Evolutionary conservation across 257 asterid genomes (phyloP).

Genomic region (Nicotiana benthamiana): DNA sequence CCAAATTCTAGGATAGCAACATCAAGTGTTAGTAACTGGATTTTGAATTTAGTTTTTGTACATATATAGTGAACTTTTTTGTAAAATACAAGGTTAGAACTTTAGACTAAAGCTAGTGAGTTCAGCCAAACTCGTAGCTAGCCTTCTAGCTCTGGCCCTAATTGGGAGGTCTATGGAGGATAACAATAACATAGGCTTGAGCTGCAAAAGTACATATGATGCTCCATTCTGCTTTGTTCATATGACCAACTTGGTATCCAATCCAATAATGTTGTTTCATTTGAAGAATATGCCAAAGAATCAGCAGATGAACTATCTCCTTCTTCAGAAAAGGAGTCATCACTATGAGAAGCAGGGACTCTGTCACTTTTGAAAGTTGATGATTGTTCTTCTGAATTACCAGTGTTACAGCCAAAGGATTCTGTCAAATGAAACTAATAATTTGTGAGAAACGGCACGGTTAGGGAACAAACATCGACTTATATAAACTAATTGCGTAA

Average conservation of each 20-base stretch:
- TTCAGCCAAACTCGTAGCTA: too few species aligned
- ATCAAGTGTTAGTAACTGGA: too few species aligned
- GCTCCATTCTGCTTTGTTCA: constrained; percentile 5
- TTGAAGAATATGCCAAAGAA: constrained; percentile 19
- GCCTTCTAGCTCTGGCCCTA: too few species aligned
- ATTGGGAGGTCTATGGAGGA: background rate
- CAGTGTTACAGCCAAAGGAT: background rate
- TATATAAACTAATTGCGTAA: too few species aligned
- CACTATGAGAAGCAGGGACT: constrained; percentile 7
- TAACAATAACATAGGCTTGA: background rate
- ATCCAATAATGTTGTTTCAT: constrained; percentile 12
- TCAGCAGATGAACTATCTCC: constrained; percentile 9
- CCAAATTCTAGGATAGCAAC: too few species aligned
- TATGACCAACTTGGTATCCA: constrained; percentile 18
- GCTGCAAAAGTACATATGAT: constrained; percentile 1
- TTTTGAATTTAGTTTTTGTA: too few species aligned
- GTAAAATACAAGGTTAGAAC: too few species aligned
- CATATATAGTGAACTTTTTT: too few species aligned
- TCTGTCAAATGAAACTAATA: background rate
- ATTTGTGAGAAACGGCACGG: background rate
- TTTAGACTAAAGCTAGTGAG: too few species aligned
- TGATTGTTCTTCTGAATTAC: background rate
- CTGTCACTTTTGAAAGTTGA: background rate
- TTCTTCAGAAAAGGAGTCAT: background rate
- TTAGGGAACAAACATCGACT: background rate